Evolutionary conservation across 768 basidiomycete species (phyloP).

Genomic region (Amanita brunnescens): DNA sequence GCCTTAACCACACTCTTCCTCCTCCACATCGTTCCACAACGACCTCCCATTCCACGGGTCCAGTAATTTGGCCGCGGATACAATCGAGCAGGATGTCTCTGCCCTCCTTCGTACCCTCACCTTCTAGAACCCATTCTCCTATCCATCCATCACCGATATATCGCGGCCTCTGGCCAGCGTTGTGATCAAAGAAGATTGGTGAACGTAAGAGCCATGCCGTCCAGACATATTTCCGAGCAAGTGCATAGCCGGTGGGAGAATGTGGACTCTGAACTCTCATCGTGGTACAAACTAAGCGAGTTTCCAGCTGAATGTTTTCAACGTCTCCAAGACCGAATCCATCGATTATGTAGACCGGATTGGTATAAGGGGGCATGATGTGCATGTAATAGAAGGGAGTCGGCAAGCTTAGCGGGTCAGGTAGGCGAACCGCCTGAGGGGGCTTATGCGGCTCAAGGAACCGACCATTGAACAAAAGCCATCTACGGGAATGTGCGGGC

Average conservation of each 20-base stretch:
- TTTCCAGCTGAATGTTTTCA: conserved; percentile 24
- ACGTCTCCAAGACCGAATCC: conserved; percentile 29
- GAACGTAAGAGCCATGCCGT: conserved; percentile 33
- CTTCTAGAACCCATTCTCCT: conserved; percentile 76
- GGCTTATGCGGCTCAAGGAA: conserved; percentile 54
- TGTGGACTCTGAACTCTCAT: conserved; percentile 48
- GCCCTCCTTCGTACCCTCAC: conserved; percentile 66
- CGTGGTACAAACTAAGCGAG: conserved; percentile 38
- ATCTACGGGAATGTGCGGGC: conserved; percentile 26
- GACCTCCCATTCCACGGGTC: conserved; percentile 39
- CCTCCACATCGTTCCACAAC: conserved; percentile 53
- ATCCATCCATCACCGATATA: conserved; percentile 55
- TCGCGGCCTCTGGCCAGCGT: neutral
- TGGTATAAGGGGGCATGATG: conserved; percentile 37
- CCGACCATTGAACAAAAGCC: conserved; percentile 70
- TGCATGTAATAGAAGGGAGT: conserved; percentile 74
- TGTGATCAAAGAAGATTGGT: neutral
- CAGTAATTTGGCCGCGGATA: conserved; percentile 28
- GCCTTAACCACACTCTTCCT: conserved; percentile 61
- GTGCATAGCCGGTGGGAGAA: conserved; percentile 48
- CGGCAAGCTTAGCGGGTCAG: conserved; percentile 53
- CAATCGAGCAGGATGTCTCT: conserved; percentile 48
- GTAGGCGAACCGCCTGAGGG: conserved; percentile 44
- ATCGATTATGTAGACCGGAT: conserved; percentile 27
- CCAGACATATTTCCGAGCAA: conserved; percentile 61